phyloP scores from a whole-genome alignment of 2,329 filamentous ascomycete genomes.

The Exophiala spinifera region DNA sequence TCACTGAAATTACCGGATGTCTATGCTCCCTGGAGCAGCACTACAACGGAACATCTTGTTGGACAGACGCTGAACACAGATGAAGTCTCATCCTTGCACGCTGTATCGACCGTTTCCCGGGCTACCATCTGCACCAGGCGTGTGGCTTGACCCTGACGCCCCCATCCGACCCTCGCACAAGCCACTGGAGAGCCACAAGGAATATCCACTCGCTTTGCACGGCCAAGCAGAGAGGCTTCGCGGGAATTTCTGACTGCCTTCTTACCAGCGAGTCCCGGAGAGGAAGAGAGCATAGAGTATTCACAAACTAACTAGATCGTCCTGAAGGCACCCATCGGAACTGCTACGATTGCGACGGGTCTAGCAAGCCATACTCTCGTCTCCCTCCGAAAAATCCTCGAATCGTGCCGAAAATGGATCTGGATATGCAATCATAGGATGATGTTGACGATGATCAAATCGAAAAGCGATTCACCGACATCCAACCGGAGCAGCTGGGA shows the following conservation, averaged over 20 bases:
- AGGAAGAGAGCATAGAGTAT: too few relatives aligned
- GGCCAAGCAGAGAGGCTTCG: too few relatives aligned
- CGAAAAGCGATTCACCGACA: not conserved
- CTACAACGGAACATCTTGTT: not conserved
- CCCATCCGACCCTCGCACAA: not conserved
- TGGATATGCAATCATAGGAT: not conserved
- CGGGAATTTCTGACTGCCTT: not conserved
- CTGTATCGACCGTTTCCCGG: conserved; percentile 4
- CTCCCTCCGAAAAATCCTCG: too few relatives aligned
- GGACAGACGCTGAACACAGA: too few relatives aligned
- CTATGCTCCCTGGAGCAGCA: not conserved
- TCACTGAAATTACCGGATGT: too few relatives aligned
- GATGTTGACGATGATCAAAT: not conserved
- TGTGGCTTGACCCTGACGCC: not conserved
- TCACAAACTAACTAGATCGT: too few relatives aligned
- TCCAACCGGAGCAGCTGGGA: not conserved
- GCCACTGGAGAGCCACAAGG: not conserved
- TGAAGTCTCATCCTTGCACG: too few relatives aligned
- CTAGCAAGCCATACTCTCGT: too few relatives aligned
- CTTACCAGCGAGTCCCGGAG: not conserved
- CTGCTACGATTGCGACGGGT: too few relatives aligned
- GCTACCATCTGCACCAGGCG: not conserved
- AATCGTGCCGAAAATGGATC: not conserved
- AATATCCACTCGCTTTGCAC: not conserved
- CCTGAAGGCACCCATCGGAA: too few relatives aligned